Evolutionary conservation across 768 basidiomycete genomes (phyloP).

Genomic region (Nidularia sp.): DNA sequence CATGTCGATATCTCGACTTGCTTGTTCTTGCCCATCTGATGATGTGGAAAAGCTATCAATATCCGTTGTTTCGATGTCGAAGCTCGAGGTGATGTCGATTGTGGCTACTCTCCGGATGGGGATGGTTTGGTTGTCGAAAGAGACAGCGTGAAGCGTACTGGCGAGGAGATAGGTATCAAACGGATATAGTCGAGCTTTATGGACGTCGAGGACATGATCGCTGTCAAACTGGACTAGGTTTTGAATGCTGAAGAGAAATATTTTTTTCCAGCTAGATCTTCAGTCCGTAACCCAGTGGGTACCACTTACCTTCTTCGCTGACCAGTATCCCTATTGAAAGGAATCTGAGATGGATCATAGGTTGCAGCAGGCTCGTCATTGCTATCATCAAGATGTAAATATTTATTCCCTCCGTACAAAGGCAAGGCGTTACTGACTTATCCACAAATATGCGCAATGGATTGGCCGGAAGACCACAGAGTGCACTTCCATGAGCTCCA

Average conservation of each 20-base stretch:
- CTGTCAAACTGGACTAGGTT: slow-evolving; percentile 55
- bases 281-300: neutral
- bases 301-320: slow-evolving; percentile 34
- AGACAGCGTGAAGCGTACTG: slow-evolving; percentile 40
- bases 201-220: slow-evolving; percentile 52
- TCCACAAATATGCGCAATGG: slow-evolving; percentile 44
- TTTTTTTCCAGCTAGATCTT: neutral
- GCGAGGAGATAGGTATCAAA: slow-evolving; percentile 52
- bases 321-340: slow-evolving; percentile 34
- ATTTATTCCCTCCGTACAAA: neutral
- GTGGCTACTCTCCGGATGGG: slow-evolving; percentile 40
- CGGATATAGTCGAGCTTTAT: slow-evolving; percentile 49
- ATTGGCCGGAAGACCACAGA: slow-evolving; percentile 43
- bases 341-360: slow-evolving; percentile 46
- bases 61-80: slow-evolving; percentile 36
- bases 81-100: slow-evolving; percentile 42
- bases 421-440: slow-evolving; percentile 25
- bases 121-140: slow-evolving; percentile 26
- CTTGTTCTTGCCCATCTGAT: slow-evolving; percentile 13
- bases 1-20: slow-evolving; percentile 43
- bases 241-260: slow-evolving; percentile 34
- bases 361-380: slow-evolving; percentile 26
- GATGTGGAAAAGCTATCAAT: slow-evolving; percentile 25
- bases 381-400: slow-evolving; percentile 13
- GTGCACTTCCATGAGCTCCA: slow-evolving; percentile 37